These are phyloP conservation scores for Lathyrus sativus DNA, from an alignment of 306 rosid genomes.

Conservation along the genomic window DNA sequence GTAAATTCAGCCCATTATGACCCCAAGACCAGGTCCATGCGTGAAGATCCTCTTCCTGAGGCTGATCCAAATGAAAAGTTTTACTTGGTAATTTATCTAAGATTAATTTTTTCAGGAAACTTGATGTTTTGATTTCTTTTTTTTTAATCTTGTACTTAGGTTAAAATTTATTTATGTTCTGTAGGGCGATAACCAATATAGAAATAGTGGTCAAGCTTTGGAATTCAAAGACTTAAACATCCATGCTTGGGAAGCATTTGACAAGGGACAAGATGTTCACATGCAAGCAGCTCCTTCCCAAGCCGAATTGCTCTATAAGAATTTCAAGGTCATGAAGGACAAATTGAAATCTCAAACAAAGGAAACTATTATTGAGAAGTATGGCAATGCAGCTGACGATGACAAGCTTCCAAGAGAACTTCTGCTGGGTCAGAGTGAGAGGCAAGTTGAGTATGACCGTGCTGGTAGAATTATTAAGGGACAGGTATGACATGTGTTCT, in stretches of 20 bases:
- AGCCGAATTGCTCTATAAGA: constrained; percentile 45
- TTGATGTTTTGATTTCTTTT: neutral
- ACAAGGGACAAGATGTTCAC: constrained; percentile 61
- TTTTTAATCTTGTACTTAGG: neutral
- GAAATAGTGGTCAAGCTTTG: constrained; percentile 44
- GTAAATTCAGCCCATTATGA: constrained; percentile 34
- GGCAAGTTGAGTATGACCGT: constrained; percentile 61
- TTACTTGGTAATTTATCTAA: constrained; percentile 41
- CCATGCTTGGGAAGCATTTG: constrained; percentile 38
- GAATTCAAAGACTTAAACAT: constrained; percentile 37
- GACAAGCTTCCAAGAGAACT: constrained; percentile 55
- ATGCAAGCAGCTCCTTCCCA: constrained; percentile 74
- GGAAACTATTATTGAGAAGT: constrained; percentile 41
- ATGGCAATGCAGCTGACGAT: constrained; percentile 32
- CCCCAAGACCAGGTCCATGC: constrained; percentile 61
- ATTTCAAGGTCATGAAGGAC: constrained; percentile 53
- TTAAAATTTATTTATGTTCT: neutral
- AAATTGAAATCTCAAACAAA: constrained; percentile 58
- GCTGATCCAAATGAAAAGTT: constrained; percentile 73
- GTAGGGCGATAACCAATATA: constrained; percentile 54
- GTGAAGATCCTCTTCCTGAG: constrained; percentile 72
- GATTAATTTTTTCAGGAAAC: neutral
- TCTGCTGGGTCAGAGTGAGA: constrained; percentile 63
- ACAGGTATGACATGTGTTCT: constrained; percentile 41
- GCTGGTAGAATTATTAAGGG: constrained; percentile 47